These are phyloP conservation scores for Protoeuglena noctilucae DNA, from an alignment of 139 green algal species.

Conservation along the genomic window DNA sequence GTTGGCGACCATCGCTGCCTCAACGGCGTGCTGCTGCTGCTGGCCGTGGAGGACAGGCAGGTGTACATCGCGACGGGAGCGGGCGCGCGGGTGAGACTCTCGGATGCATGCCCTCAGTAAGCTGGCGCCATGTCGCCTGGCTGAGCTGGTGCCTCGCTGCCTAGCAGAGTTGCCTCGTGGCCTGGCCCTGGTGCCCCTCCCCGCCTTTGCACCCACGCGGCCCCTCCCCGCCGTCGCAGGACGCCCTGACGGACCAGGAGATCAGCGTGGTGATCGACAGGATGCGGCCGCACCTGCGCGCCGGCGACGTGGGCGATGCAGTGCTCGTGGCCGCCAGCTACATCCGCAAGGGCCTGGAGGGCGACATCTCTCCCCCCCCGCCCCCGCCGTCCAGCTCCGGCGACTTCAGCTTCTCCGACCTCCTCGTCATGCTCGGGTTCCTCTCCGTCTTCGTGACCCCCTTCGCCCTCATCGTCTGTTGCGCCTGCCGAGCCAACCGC, in stretches of 20 bases:
- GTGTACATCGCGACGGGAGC: conserved; percentile 26
- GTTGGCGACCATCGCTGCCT: conserved; percentile 38
- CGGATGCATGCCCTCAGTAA: conserved; percentile 21
- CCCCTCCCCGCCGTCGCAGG: conserved; percentile 24
- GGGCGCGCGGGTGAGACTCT: conserved; percentile 7
- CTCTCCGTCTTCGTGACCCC: no score
- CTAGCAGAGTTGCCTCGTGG: no score
- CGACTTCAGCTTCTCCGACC: conserved; percentile 16
- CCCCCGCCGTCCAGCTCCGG: conserved; percentile 10
- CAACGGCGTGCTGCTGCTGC: conserved; percentile 45
- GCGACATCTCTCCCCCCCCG: background rate
- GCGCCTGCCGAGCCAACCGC: no score
- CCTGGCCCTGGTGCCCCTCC: no score
- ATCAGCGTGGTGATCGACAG: conserved; percentile 20
- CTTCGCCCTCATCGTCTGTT: conserved; percentile 14
- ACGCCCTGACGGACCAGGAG: conserved; percentile 9
- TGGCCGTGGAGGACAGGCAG: conserved; percentile 38
- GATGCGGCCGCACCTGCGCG: conserved; percentile 21
- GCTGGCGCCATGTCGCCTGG: no score
- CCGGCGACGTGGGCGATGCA: conserved; percentile 22
- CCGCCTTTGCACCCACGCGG: no score
- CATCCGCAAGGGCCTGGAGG: conserved; percentile 30
- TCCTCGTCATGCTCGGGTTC: no score
- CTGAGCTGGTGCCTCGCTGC: no score
- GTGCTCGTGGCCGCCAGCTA: conserved; percentile 26